Evolutionary conservation across 108 stramenopile genomes (phyloP).

Genomic region (Chaetoceros muelleri): DNA sequence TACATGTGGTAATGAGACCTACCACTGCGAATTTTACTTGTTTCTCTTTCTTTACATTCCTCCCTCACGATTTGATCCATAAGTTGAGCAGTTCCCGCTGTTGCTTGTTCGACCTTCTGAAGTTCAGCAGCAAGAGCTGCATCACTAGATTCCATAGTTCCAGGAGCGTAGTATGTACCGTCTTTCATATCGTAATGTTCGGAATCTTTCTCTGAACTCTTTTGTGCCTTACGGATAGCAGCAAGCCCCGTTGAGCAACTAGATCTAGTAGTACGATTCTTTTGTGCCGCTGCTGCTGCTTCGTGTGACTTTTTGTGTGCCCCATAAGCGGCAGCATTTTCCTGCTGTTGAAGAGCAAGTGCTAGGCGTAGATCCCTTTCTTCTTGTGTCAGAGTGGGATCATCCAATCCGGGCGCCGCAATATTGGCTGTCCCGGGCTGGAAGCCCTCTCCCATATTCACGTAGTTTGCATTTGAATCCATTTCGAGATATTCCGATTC

Average conservation of each 20-base stretch:
- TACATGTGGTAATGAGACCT: constrained; percentile 37
- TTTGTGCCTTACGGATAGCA: constrained; percentile 31
- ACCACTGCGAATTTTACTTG: constrained; percentile 38
- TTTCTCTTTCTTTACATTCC: constrained; percentile 35
- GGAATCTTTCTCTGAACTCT: constrained; percentile 40
- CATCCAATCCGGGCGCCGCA: constrained; percentile 40
- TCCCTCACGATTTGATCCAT: constrained; percentile 73
- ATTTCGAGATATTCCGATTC: too few species aligned
- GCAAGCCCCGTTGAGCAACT: constrained; percentile 61
- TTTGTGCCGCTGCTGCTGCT: constrained; percentile 38
- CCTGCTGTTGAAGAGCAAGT: constrained; percentile 83
- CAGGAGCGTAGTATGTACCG: constrained; percentile 23
- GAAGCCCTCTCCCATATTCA: constrained; percentile 54
- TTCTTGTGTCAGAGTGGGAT: constrained; percentile 76
- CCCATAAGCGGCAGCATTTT: constrained; percentile 76
- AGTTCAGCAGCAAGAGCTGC: constrained; percentile 64
- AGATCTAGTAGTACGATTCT: constrained; percentile 69
- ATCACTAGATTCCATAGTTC: constrained; percentile 60
- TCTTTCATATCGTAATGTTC: constrained; percentile 76
- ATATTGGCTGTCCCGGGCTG: not conserved
- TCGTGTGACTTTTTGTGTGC: constrained; percentile 76
- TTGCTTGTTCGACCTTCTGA: constrained; percentile 84
- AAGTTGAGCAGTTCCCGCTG: constrained; percentile 67
- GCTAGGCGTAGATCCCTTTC: constrained; percentile 81
- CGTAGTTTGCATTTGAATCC: constrained; percentile 64